Evolutionary conservation across 768 basidiomycete species (phyloP), one percentile per base, ranked within the genome.

Genomic region (Tylopilus vinaceipallidus): DNA sequence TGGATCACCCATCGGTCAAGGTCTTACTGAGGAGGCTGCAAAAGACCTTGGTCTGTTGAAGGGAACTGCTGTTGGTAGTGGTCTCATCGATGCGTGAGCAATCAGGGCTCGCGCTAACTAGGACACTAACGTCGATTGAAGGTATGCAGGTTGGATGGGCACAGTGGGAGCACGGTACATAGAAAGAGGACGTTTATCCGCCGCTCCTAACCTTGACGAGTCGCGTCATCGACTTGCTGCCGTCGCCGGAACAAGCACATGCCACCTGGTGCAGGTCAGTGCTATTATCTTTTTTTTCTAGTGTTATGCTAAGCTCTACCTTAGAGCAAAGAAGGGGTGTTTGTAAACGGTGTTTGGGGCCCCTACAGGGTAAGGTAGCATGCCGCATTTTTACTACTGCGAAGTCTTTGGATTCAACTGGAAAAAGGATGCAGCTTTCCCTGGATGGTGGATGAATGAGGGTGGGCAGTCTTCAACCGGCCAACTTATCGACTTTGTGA

Each of bases 391-490:
- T 23, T 10, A n/a, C 19, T 6, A 40, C 19, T 19, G 11, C 8
- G 20, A 29, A 38, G 3, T n/a, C 26, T 16, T 16, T 39, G 29
- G 57, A 55, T 6, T 35, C 47, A 27, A 55, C 14, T 36, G 17
- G 17, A 6, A 54, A 35, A 56, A 90, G 82, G 86, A 98, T 62
- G 85, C 92, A 6, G 78, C 95, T 27, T 94, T 98, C 71, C 84
- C 84, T 36, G 92, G 86, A 16, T 95, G 91, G 87, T 99, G 95
- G 97, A 97, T 98, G 93, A 99, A 95, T 62, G 97, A 99, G 70
- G 97, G 95, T 33, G 97, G 97, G 2, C 97, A 99, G 70, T 97
- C 94, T 8, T 95, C 94, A 1, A 99, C 97, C 0, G 97, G 97
- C n/a, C 43, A 65, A 84, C 78, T 98, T 9, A 93, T 99, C 47